Evolutionary conservation across 2,329 filamentous ascomycete genomes (phyloP), one percentile per base, ranked within the genome.

Genomic region (Bipolaris cookei): DNA sequence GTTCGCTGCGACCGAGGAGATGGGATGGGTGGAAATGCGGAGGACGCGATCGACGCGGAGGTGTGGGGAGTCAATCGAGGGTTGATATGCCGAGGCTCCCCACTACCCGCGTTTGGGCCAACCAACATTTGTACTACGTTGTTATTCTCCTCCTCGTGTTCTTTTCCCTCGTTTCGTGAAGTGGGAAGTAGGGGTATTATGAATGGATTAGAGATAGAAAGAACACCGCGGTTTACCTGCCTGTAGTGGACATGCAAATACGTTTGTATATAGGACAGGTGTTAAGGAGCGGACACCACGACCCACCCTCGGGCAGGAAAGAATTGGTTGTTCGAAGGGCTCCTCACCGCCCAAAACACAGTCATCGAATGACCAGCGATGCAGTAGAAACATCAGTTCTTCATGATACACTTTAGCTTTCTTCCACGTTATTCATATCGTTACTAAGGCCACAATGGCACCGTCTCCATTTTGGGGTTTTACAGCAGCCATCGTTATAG

Each of bases 241-340:
- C 38, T n/a, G 2, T 25, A 8, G 21, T 13, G 20, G 23, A 25
- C 6, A 16, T 16, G 21, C 21, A 42, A 25, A 14, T 13, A 10
- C 25, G 39, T 42, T 21, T 42, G 13, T 21, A 16, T 23, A 25
- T 8, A 23, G 8, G 38, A 21, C 38, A 23, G 11, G 38, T 41
- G 43, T 20, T 37, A 37, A 5, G 23, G 11, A 41, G 30, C 39
- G 39, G 28, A n/a, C n/a, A 16, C 11, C 25, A 43, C 50, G 50
- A 41, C 51, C 52, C 55, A 47, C 55, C 23, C 39, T 42, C 30
- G 45, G 39, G 46, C 46, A 55, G 35, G 46, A 47, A 56, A 20
- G n/a, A 56, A 30, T 21, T 30, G 28, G 28, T 10, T 42, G 42
- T 51, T 46, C 45, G 32, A 32, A 45, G 28, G 32, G 18, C 28